Percentiles rank a stretch among this genome's conserved stretches.
phyloP scores from a whole-genome alignment of 495 filamentous ascomycete species.

The Pseudoneurospora amorphoporcata region DNA sequence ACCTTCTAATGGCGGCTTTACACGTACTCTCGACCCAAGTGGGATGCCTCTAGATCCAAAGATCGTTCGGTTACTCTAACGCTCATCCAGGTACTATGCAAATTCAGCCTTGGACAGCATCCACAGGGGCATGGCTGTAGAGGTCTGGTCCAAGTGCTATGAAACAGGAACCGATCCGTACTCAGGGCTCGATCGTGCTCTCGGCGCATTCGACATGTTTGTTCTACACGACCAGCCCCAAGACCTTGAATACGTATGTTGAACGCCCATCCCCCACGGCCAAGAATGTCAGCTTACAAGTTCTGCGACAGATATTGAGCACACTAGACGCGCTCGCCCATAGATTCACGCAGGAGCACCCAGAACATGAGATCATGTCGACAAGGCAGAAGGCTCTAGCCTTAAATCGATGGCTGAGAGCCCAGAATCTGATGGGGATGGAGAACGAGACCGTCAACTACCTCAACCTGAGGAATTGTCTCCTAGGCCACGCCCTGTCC shows the following conservation, averaged over 20 bases:
- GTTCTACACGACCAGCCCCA: constrained; percentile 58
- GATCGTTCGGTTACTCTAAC: not conserved
- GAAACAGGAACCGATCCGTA: constrained; percentile 12
- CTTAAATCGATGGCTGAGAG: constrained; percentile 55
- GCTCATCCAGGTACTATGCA: constrained; percentile 55
- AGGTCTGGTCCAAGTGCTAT: constrained; percentile 55
- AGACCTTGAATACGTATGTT: constrained; percentile 60
- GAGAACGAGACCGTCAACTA: constrained; percentile 49
- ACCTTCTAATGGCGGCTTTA: not conserved
- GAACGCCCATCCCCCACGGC: not conserved
- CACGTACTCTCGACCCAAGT: not conserved
- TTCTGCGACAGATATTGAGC: constrained; percentile 38
- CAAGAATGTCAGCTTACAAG: not conserved
- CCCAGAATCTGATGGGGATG: constrained; percentile 59
- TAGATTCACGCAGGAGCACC: constrained; percentile 38
- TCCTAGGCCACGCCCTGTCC: constrained; percentile 68
- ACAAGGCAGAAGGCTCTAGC: constrained; percentile 56
- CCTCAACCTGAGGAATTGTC: constrained; percentile 70
- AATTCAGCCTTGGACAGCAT: constrained; percentile 62
- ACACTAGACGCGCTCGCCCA: constrained; percentile 54
- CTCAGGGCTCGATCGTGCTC: constrained; percentile 52
- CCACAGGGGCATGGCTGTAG: constrained; percentile 69
- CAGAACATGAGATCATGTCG: constrained; percentile 38
- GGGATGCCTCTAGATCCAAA: not conserved
- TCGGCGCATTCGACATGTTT: constrained; percentile 83